phyloP scores from a whole-genome alignment of 441 rosid genomes.

The Dalechampia spathulata region DNA sequence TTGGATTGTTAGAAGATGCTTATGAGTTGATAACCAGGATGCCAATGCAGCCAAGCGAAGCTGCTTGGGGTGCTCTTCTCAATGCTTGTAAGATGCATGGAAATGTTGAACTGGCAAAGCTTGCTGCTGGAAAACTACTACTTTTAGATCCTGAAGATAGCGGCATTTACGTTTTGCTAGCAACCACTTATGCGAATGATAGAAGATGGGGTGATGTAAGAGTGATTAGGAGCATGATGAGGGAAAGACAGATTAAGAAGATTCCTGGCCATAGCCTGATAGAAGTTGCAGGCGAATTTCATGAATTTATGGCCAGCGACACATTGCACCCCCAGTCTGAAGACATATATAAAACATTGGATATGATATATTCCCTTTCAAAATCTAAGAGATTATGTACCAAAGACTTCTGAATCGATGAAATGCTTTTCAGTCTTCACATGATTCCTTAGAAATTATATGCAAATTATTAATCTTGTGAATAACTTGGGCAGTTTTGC shows the following conservation, averaged over 20 bases:
- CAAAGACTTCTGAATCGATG: too few relatives aligned
- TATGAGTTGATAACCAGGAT: constrained; percentile 7
- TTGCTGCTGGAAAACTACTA: neutral
- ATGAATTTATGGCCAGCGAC: too few relatives aligned
- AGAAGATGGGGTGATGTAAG: constrained; percentile 9
- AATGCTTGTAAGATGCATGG: constrained; percentile 13
- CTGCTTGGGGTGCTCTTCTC: constrained; percentile 16
- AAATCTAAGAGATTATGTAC: too few relatives aligned
- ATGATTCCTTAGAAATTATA: neutral
- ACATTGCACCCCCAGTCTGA: too few relatives aligned
- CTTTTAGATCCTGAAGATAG: constrained; percentile 11
- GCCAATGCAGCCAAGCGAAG: constrained; percentile 13
- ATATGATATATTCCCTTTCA: too few relatives aligned
- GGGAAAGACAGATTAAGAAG: constrained; percentile 9
- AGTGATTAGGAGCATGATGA: constrained; percentile 10
- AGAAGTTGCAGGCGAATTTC: constrained; percentile 4
- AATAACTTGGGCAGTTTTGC: too few relatives aligned
- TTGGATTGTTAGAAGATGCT: constrained; percentile 11
- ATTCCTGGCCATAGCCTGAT: constrained; percentile 14
- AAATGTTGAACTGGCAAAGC: constrained; percentile 7
- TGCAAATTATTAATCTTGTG: too few relatives aligned
- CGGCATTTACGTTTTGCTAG: constrained; percentile 1
- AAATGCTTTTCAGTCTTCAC: neutral
- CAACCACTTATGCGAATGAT: constrained; percentile 7
- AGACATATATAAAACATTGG: too few relatives aligned